Percentiles rank a stretch among this genome's conserved stretches.
phyloP scores from a whole-genome alignment of 768 basidiomycete species.

The Amanita rubescens region DNA sequence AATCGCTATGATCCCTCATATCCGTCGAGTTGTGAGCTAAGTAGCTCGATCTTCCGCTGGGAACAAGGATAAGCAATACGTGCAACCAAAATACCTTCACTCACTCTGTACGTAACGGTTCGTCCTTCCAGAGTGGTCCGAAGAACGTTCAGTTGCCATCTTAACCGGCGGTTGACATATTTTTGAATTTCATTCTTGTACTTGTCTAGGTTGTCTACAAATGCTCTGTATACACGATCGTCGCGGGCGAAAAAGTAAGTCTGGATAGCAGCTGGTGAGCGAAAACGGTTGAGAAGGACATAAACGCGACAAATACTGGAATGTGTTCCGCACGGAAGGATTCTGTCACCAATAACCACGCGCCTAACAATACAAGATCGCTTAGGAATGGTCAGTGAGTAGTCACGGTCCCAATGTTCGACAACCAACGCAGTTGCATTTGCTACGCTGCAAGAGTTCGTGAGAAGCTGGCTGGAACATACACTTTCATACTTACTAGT shows the following conservation, averaged over 20 bases:
- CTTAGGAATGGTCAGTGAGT: constrained; percentile 15
- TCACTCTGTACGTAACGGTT: constrained; percentile 55
- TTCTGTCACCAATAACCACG: constrained; percentile 65
- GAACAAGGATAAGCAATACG: constrained; percentile 8
- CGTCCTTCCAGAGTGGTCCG: constrained; percentile 60
- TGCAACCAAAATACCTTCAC: constrained; percentile 16
- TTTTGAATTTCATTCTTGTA: constrained; percentile 41
- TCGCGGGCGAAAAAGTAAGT: constrained; percentile 94
- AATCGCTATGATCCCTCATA: constrained; percentile 36
- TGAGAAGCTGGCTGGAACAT: neutral
- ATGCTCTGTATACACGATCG: constrained; percentile 73
- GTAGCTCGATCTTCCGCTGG: constrained; percentile 57
- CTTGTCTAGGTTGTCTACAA: constrained; percentile 40
- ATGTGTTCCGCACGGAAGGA: constrained; percentile 55
- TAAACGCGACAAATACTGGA: constrained; percentile 44
- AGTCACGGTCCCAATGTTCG: neutral
- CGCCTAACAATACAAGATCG: constrained; percentile 75
- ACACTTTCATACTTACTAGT: constrained; percentile 57
- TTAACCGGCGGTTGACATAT: constrained; percentile 47
- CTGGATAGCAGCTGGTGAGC: constrained; percentile 29
- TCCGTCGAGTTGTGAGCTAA: constrained; percentile 58
- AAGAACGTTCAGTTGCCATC: constrained; percentile 64
- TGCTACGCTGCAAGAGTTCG: constrained; percentile 49
- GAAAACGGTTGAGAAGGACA: neutral
- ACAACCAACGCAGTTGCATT: constrained; percentile 65